These are phyloP conservation scores for Kuraishia ogatae DNA, from an alignment of 805 yeast genomes.

Conservation along the genomic window DNA sequence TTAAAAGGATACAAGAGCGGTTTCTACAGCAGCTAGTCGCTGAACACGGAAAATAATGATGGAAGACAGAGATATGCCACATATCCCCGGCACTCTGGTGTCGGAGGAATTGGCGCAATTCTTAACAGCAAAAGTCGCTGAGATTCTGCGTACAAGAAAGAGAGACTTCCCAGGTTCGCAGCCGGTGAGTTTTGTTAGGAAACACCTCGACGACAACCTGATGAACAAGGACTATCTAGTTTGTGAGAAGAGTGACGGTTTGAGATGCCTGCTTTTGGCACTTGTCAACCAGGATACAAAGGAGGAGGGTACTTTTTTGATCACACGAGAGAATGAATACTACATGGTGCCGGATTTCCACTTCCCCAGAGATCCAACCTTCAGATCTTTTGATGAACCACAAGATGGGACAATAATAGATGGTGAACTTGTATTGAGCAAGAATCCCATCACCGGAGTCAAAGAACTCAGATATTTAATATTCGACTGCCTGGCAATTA, in stretches of 20 bases:
- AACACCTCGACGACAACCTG: constrained; percentile 58
- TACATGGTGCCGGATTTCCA: constrained; percentile 76
- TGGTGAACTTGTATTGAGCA: constrained; percentile 84
- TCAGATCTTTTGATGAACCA: constrained; percentile 36
- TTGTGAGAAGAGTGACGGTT: constrained; percentile 94
- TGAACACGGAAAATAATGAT: neutral
- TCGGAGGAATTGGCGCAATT: constrained; percentile 64
- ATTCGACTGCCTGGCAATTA: constrained; percentile 85
- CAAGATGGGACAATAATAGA: constrained; percentile 89
- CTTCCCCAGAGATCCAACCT: constrained; percentile 49
- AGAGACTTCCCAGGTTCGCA: constrained; percentile 83
- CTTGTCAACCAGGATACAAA: constrained; percentile 52
- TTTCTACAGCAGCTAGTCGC: too few species aligned
- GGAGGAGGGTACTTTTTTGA: constrained; percentile 83
- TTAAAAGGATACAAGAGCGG: too few species aligned
- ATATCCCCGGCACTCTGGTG: constrained; percentile 76
- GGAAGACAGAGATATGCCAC: constrained; percentile 56
- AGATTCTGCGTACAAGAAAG: constrained; percentile 46
- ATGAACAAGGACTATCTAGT: constrained; percentile 76
- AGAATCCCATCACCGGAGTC: constrained; percentile 40
- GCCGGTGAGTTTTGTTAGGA: constrained; percentile 82
- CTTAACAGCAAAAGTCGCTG: constrained; percentile 59
- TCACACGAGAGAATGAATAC: constrained; percentile 85
- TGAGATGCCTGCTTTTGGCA: constrained; percentile 70
- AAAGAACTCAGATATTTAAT: constrained; percentile 73